These are phyloP conservation scores for Amanita subjunquillea DNA, from an alignment of 768 basidiomycete species.

Conservation along the genomic window DNA sequence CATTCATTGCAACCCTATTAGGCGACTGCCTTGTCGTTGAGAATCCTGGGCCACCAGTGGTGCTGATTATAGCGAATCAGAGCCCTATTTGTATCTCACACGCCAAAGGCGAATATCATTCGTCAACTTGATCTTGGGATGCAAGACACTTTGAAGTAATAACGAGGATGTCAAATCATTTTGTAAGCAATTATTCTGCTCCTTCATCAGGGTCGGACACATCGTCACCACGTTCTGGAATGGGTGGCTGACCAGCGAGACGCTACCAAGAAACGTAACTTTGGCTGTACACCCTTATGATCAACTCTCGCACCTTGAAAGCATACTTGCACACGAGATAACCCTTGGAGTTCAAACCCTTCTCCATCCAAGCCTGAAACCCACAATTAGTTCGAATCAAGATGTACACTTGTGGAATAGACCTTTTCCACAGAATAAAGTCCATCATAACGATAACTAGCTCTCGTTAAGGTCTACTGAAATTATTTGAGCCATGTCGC, in stretches of 20 bases:
- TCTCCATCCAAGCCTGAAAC: constrained; percentile 61
- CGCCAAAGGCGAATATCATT: too few relatives aligned
- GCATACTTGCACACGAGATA: constrained; percentile 80
- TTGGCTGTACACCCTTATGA: background rate
- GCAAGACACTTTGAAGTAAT: too few relatives aligned
- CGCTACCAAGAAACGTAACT: constrained; percentile 25
- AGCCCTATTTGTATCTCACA: too few relatives aligned
- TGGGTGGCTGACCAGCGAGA: constrained; percentile 42
- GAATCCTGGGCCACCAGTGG: too few relatives aligned
- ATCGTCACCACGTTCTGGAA: constrained; percentile 24
- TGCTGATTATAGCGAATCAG: too few relatives aligned
- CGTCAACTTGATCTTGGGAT: too few relatives aligned
- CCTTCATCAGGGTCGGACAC: constrained; percentile 10
- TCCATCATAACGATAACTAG: constrained; percentile 85
- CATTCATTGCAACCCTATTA: too few relatives aligned
- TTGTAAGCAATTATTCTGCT: background rate
- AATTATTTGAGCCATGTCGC: constrained; percentile 2
- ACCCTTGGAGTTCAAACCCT: constrained; percentile 57
- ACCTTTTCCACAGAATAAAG: constrained; percentile 74
- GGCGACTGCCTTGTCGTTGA: too few relatives aligned
- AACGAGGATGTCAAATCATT: background rate
- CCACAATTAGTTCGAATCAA: background rate
- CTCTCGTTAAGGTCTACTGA: background rate
- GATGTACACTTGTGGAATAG: constrained; percentile 4
- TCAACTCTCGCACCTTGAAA: constrained; percentile 48